These are phyloP conservation scores for Aspergillus flavus DNA, from an alignment of 2,329 filamentous ascomycete species.

Conservation along the genomic window DNA sequence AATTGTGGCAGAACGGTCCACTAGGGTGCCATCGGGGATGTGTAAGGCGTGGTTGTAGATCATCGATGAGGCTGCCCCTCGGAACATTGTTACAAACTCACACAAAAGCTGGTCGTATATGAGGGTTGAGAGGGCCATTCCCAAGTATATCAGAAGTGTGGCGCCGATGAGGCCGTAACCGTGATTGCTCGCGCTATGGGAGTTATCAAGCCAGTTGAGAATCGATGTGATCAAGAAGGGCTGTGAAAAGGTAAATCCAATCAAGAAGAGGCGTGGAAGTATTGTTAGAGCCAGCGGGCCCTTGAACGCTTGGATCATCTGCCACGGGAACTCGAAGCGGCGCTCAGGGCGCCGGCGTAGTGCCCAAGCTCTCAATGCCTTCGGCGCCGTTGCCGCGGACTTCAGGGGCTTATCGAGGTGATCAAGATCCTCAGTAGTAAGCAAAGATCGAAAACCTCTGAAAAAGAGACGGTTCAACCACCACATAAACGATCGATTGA, in stretches of 20 bases:
- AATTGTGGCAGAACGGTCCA: too few relatives aligned
- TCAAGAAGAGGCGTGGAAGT: constrained; percentile 23
- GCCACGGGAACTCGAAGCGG: neutral
- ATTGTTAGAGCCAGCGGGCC: constrained; percentile 19
- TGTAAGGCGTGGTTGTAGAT: too few relatives aligned
- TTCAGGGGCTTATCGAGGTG: neutral
- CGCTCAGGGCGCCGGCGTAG: neutral
- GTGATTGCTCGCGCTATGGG: neutral
- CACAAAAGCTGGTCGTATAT: too few relatives aligned
- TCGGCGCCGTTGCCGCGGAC: neutral
- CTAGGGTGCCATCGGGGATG: too few relatives aligned
- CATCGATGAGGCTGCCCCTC: too few relatives aligned
- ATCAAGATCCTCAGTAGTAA: neutral
- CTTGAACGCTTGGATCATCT: constrained; percentile 4
- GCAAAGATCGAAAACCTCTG: neutral
- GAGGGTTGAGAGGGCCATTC: too few relatives aligned
- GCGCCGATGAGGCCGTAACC: too few relatives aligned
- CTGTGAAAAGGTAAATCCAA: constrained; percentile 23
- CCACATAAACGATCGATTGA: too few relatives aligned
- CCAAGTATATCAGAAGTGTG: too few relatives aligned
- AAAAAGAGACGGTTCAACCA: too few relatives aligned
- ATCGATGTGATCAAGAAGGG: constrained; percentile 29
- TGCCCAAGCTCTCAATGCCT: neutral
- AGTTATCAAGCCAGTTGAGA: constrained; percentile 15
- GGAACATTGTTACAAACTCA: too few relatives aligned